phyloP scores from a whole-genome alignment of 2,329 filamentous ascomycete genomes.

The Aspergillus sp. region DNA sequence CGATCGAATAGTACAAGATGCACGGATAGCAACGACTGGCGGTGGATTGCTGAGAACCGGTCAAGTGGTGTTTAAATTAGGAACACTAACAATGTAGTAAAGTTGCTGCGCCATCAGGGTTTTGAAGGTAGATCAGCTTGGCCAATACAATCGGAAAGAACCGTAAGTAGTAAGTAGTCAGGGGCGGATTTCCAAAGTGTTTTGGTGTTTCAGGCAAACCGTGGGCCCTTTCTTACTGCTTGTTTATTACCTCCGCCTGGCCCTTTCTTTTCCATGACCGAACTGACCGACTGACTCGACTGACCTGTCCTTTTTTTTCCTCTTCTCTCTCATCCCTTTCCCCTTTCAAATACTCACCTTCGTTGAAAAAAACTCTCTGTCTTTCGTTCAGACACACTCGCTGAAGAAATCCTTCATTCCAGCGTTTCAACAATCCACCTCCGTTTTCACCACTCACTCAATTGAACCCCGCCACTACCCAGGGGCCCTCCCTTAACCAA shows the following conservation, averaged over 20 bases:
- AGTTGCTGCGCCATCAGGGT: neutral
- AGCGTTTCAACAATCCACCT: no score
- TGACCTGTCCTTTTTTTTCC: neutral
- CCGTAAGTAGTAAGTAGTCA: neutral
- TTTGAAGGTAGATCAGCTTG: neutral
- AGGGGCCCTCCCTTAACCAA: neutral
- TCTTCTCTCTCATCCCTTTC: neutral
- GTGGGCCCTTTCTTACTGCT: neutral
- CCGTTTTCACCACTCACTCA: neutral
- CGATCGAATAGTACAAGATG: neutral
- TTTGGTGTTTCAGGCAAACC: constrained; percentile 4
- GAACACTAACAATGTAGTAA: neutral
- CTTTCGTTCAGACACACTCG: neutral
- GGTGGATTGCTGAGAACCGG: neutral
- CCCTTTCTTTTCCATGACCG: neutral
- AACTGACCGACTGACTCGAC: neutral
- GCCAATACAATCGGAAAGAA: neutral
- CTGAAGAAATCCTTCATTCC: neutral
- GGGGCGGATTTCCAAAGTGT: neutral
- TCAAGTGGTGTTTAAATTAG: neutral
- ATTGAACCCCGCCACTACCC: neutral
- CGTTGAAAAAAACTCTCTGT: neutral
- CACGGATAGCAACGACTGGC: neutral
- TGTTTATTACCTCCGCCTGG: constrained; percentile 6
- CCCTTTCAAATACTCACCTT: neutral